phyloP scores from a whole-genome alignment of 768 basidiomycete genomes.

The Xerocomellus amylosporus region DNA sequence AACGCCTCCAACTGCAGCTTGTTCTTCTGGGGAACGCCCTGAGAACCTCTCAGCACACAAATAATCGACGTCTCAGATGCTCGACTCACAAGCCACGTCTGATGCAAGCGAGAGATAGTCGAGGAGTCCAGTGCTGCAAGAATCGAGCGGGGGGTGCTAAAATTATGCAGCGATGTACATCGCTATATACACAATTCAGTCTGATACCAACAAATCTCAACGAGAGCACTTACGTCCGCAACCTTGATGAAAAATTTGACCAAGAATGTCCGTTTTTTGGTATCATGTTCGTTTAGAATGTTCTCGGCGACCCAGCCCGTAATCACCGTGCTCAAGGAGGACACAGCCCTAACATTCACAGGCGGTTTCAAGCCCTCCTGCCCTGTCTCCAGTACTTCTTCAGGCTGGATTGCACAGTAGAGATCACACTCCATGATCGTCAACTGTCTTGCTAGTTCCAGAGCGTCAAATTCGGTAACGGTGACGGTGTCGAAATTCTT shows the following conservation, averaged over 20 bases:
- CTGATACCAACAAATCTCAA: slow-evolving; percentile 2
- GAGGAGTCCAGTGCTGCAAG: slow-evolving; percentile 94
- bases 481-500: slow-evolving; percentile 60
- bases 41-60: slow-evolving; percentile 10
- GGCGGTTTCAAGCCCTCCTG: slow-evolving; percentile 64
- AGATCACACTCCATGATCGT: slow-evolving; percentile 91
- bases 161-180: slow-evolving; percentile 80
- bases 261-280: slow-evolving; percentile 73
- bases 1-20: slow-evolving; percentile 73
- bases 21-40: slow-evolving; percentile 87
- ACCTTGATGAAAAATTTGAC: slow-evolving; percentile 95
- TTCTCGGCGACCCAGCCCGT: slow-evolving; percentile 97
- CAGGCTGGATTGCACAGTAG: slow-evolving; percentile 81
- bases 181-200: slow-evolving; percentile 50
- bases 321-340: slow-evolving; percentile 84
- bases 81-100: slow-evolving; percentile 87
- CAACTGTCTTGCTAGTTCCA: slow-evolving; percentile 91
- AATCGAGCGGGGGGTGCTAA: slow-evolving; percentile 89
- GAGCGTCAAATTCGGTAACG: slow-evolving; percentile 87
- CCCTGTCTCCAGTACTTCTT: slow-evolving; percentile 84
- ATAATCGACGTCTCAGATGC: background rate
- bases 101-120: slow-evolving; percentile 85
- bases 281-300: slow-evolving; percentile 86
- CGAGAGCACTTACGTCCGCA: slow-evolving; percentile 63
- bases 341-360: slow-evolving; percentile 77